Conservation (phyloP, 352 stramenopile species). For the Globisporangium emineosum region DNA sequence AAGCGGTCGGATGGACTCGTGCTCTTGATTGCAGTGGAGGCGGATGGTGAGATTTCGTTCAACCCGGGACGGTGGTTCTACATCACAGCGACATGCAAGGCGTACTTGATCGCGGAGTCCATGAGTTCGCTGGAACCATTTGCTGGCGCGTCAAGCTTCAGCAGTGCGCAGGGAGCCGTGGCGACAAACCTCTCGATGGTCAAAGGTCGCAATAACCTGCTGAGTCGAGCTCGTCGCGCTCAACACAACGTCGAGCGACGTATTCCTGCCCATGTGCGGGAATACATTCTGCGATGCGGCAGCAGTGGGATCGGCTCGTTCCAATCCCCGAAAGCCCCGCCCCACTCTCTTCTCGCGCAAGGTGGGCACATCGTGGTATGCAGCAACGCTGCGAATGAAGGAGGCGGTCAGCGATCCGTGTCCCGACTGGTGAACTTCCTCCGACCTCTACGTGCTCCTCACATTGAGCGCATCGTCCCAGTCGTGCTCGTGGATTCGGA, state of each 20-base stretch:
- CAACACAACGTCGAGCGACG: constrained; percentile 73
- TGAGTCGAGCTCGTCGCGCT: constrained; percentile 47
- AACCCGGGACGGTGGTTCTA: constrained; percentile 68
- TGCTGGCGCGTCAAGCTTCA: constrained; percentile 21
- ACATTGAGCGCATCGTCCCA: constrained; percentile 60
- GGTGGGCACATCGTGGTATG: constrained; percentile 82
- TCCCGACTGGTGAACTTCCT: constrained; percentile 75
- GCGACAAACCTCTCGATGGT: constrained; percentile 31
- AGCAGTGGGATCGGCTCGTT: constrained; percentile 27
- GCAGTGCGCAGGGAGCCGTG: constrained; percentile 19
- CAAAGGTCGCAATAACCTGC: constrained; percentile 39
- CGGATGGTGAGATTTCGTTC: constrained; percentile 60
- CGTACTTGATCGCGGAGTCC: constrained; percentile 78
- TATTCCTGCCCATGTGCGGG: constrained; percentile 54
- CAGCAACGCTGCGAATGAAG: constrained; percentile 70
- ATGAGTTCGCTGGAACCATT: constrained; percentile 53
- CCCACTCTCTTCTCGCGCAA: constrained; percentile 32
- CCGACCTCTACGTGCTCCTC: constrained; percentile 60
- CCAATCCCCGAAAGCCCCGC: constrained; percentile 36
- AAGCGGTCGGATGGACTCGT: constrained; percentile 68
- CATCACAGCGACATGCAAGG: constrained; percentile 50
- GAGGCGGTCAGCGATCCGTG: constrained; percentile 50
- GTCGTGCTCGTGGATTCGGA: constrained; percentile 77
- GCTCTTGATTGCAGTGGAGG: constrained; percentile 71
- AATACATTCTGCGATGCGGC: constrained; percentile 52